Evolutionary conservation across 2,329 filamentous ascomycete genomes (phyloP), one percentile per base, ranked within the genome.

Genomic region (Apiospora hydei): DNA sequence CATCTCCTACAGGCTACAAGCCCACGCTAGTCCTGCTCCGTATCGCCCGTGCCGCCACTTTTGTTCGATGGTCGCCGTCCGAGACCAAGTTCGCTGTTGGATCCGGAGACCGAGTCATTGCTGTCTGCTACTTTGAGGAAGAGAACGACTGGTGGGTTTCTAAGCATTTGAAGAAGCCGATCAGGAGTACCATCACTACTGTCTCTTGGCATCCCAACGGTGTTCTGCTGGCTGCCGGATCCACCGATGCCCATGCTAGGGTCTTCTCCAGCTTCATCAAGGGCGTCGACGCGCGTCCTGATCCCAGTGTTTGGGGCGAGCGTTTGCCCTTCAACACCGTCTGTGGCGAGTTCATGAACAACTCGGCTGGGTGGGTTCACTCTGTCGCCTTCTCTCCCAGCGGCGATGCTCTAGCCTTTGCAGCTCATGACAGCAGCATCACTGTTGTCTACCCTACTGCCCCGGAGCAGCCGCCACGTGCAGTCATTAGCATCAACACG

Each of bases 131-230:
- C 86, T 99, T 99, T 78, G 96, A 99, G 81, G 94, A 98, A 82
- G 96, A 99, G 84, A 98, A 99, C 84, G 95, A 99, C 86, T 99
- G 96, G 96, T 99, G 96, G 96, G 96, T 99, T 57, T 98, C 95
- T 49, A 99, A 99, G 88, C 96, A 99, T 84, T 85, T 99, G 80
- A 98, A 98, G 90, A 99, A 98, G 89, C 96, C 96, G 26, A 97
- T 99, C 79, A 93, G 96, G 77, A 98, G 95, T 82, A 99, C 96
- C 72, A 96, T 99, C 78, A 98, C 96, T 71, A 95, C 93, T 21
- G 91, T 99, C 64, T 92, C 93, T 72, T 99, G 96, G 96, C 96
- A 99, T 83, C 96, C 96, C 47, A 99, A 99, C 87, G 97, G 94
- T 13, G 96, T 99, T 21, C 89, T 99, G 44, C 88, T 99, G 34